Base-by-base conservation (phyloP, 306 rosid genomes). In the Castanopsis chinensis region DNA sequence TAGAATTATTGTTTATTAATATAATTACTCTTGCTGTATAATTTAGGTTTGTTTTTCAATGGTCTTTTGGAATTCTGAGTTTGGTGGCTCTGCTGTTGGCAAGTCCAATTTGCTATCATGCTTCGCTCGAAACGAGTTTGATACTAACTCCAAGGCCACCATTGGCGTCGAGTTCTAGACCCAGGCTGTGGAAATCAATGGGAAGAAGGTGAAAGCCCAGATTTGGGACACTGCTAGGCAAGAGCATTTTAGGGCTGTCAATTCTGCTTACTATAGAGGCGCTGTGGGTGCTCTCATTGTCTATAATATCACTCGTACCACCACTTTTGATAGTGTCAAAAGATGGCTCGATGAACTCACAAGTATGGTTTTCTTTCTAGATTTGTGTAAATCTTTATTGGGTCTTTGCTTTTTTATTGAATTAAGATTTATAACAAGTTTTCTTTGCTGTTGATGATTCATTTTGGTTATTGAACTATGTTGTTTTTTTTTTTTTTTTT, bases 221-320 rank as follows among this genome's bases (percentile, higher is more conserved):
- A 94, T 94, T 93, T 94, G 98, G 98, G 98, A 94, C 81, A 94
- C 98, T 19, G 98, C 97, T 3, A 97, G 98, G 0, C 98, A 94
- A 71, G 97, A 94, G 53, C 88, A 96, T 0, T 94, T 94, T 77
- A 80, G 98, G 72, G 98, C 98, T 2, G 98, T 94, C 32, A 94
- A 97, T 59, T 94, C 98, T 21, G 94, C 98, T 76, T 94, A 94
- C 64, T 94, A 94, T n/a, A 83, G 98, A n/a, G 98, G 98, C 45
- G 97, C 98, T 5, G 88, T 92, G 28, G 98, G 96, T 0, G 97
- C 93, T 0, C 98, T 94, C 13, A 52, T 94, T 37, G 98, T 92
- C 18, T 94, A 94, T 33, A 97, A 94, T 80, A 91, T 94, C 69
- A 94, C 57, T 69, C 69, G 98, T 2, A 83, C 74, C 63, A 28